A percentile compares a stretch with the other conserved stretches of the same genome.
Conservation (phyloP, 345 rosid genomes). For the Balakata baccata region DNA sequence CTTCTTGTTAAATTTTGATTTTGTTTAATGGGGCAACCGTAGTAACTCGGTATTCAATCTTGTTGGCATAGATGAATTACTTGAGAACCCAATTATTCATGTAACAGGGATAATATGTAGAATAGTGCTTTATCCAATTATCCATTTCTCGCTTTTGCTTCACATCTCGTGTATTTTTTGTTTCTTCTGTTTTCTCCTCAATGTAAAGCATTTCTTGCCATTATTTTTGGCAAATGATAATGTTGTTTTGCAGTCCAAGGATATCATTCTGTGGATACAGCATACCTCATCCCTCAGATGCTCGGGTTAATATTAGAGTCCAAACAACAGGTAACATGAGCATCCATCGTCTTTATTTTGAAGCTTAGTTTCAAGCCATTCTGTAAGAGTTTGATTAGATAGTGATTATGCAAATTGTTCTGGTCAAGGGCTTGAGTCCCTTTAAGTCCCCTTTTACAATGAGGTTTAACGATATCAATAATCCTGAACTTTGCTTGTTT, state of each 20-base stretch:
- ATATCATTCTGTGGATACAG: slow-evolving; percentile 67
- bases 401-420: background rate
- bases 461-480: background rate
- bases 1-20: background rate
- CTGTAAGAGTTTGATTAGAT: background rate
- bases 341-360: background rate
- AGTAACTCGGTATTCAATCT: background rate
- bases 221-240: background rate
- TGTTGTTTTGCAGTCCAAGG: slow-evolving; percentile 62
- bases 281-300: slow-evolving; percentile 91
- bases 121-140: too few species aligned
- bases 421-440: background rate
- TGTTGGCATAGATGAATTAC: too few species aligned
- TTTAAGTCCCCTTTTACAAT: background rate
- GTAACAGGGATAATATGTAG: too few species aligned
- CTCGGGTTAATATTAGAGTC: slow-evolving; percentile 65
- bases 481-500: background rate
- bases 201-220: background rate
- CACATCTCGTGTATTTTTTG: too few species aligned
- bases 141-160: too few species aligned
- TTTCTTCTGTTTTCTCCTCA: background rate
- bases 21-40: background rate
- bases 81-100: background rate
- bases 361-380: background rate
- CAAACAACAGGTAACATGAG: slow-evolving; percentile 81